phyloP scores from a whole-genome alignment of 1,284 basidiomycete genomes.

The Papiliotrema terrestris region DNA sequence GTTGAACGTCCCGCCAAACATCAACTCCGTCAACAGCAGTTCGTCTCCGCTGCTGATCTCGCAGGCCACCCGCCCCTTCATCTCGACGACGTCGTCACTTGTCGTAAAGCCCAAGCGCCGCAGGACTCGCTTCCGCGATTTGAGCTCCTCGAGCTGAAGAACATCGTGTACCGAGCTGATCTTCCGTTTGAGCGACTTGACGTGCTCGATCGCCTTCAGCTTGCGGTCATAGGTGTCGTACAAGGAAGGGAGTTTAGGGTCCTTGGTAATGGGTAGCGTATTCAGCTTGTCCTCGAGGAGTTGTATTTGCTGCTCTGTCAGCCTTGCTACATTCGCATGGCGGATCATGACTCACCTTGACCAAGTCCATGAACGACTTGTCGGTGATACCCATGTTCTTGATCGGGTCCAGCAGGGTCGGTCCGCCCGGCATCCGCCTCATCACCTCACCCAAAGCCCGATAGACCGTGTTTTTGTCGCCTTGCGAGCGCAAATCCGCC shows the following conservation, averaged over 20 bases:
- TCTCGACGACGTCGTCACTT: conserved; percentile 86
- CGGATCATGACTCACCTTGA: conserved; percentile 59
- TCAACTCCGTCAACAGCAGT: conserved; percentile 89
- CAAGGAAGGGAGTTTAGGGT: conserved; percentile 68
- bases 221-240: conserved; percentile 80
- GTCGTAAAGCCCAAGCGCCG: conserved; percentile 88
- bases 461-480: conserved; percentile 77
- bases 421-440: conserved; percentile 80
- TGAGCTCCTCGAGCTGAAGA: conserved; percentile 94
- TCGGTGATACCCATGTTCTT: conserved; percentile 97
- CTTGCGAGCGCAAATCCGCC: conserved; percentile 77
- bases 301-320: conserved; percentile 71
- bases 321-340: not conserved
- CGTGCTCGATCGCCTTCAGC: conserved; percentile 64
- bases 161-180: conserved; percentile 89
- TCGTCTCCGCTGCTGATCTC: conserved; percentile 98
- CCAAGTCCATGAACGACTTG: conserved; percentile 80
- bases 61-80: conserved; percentile 97
- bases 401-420: conserved; percentile 84
- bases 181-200: conserved; percentile 73
- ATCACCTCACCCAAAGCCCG: conserved; percentile 88
- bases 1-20: conserved; percentile 97
- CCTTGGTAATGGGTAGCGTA: conserved; percentile 68
- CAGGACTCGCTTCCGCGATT: conserved; percentile 89
- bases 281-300: conserved; percentile 78